Evolutionary conservation across 768 basidiomycete genomes (phyloP).

Genomic region (Hericium coralloides): DNA sequence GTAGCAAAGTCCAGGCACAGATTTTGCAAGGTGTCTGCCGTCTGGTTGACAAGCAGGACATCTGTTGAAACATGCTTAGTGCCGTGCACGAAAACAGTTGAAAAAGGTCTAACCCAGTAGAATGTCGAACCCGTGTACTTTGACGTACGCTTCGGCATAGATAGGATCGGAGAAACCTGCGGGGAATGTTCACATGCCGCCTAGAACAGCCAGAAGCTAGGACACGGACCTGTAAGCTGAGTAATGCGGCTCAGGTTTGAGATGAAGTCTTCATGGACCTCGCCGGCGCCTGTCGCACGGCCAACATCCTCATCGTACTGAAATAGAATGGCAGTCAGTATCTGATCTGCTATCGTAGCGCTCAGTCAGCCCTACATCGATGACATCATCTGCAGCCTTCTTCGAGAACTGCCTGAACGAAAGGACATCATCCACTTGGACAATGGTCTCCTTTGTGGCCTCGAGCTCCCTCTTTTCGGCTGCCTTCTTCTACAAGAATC

Average conservation of each 20-base stretch:
- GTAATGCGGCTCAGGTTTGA: constrained; percentile 90
- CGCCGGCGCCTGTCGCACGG: constrained; percentile 78
- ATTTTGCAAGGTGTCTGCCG: constrained; percentile 88
- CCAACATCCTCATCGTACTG: constrained; percentile 88
- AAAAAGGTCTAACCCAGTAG: constrained; percentile 51
- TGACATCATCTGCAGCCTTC: constrained; percentile 73
- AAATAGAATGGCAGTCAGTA: background rate
- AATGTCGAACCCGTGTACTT: constrained; percentile 97
- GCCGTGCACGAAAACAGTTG: background rate
- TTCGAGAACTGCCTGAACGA: constrained; percentile 93
- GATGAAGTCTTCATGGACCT: constrained; percentile 85
- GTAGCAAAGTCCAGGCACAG: constrained; percentile 97
- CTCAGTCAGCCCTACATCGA: constrained; percentile 42
- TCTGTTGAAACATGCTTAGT: constrained; percentile 37
- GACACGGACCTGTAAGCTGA: constrained; percentile 72
- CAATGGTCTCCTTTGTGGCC: constrained; percentile 48
- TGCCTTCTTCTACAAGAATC: constrained; percentile 61
- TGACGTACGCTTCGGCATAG: constrained; percentile 96
- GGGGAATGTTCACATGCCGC: too few species aligned
- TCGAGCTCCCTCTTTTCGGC: constrained; percentile 87
- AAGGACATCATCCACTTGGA: constrained; percentile 91
- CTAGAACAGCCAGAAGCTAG: background rate
- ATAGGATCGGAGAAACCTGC: constrained; percentile 95
- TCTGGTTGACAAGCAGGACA: constrained; percentile 95
- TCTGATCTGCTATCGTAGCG: background rate